Evolutionary conservation across 73 alveolate species (phyloP).

Genomic region (Paramecium primaurelia): DNA sequence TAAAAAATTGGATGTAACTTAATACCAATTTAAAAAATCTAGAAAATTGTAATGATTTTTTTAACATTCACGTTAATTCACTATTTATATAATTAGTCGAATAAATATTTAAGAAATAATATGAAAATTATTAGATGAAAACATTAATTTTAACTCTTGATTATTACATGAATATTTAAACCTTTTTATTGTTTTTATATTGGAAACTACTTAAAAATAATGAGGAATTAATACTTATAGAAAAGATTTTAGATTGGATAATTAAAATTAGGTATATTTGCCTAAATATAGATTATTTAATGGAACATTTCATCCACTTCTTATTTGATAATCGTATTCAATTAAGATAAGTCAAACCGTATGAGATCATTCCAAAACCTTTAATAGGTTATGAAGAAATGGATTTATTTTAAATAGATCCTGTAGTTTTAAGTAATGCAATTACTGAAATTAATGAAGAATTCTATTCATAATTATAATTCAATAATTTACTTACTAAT

Average conservation of each 20-base stretch:
- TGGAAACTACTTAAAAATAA: neutral
- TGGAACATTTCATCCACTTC: neutral
- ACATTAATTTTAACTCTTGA: neutral
- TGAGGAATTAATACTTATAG: neutral
- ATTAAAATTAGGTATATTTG: constrained; percentile 2
- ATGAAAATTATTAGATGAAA: neutral
- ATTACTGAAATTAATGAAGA: constrained; percentile 1
- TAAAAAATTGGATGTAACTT: neutral
- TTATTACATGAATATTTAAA: neutral
- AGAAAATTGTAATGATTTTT: neutral
- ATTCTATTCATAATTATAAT: neutral
- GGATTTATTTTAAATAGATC: neutral
- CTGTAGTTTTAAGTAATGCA: neutral
- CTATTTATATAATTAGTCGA: neutral
- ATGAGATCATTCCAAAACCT: neutral
- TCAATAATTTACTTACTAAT: neutral
- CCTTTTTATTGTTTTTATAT: neutral
- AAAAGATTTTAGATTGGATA: neutral
- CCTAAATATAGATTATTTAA: neutral
- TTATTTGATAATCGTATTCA: neutral
- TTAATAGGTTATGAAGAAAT: neutral
- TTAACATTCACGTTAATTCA: constrained; percentile 2
- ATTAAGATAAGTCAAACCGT: neutral
- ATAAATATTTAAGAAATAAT: neutral
- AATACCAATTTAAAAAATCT: neutral